Evolutionary conservation across 768 basidiomycete genomes (phyloP).

Genomic region (Trametes elegans): DNA sequence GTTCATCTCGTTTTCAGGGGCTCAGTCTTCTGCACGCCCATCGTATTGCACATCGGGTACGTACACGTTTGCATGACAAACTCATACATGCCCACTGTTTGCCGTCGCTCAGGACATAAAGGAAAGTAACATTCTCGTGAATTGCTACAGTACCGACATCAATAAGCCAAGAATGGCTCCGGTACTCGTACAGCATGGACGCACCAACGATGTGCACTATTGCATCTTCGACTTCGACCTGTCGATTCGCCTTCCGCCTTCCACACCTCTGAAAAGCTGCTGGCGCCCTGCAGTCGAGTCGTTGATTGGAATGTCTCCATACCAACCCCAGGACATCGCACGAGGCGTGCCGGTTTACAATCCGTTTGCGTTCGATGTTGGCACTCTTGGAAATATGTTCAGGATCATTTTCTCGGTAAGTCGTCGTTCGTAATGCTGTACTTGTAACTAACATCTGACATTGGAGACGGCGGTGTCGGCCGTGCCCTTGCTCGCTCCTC

Average conservation of each 20-base stretch:
- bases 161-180: background rate
- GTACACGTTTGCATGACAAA: background rate
- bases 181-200: background rate
- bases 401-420: background rate
- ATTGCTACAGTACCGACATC: background rate
- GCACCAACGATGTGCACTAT: background rate
- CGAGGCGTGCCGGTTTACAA: background rate
- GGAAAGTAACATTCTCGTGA: background rate
- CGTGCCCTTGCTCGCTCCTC: background rate
- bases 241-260: background rate
- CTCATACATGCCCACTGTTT: background rate
- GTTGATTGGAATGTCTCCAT: background rate
- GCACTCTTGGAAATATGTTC: background rate
- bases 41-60: background rate
- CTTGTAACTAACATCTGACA: too few relatives aligned
- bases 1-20: background rate
- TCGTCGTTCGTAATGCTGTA: too few relatives aligned
- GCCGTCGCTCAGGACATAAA: background rate
- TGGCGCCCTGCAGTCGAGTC: background rate
- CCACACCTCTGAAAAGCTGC: background rate
- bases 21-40: background rate
- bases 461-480: background rate
- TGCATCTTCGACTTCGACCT: slow-evolving; percentile 6
- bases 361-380: background rate
- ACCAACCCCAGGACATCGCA: background rate